phyloP scores from a whole-genome alignment of 208 protist species.

The Wallacemonas rigidus region DNA sequence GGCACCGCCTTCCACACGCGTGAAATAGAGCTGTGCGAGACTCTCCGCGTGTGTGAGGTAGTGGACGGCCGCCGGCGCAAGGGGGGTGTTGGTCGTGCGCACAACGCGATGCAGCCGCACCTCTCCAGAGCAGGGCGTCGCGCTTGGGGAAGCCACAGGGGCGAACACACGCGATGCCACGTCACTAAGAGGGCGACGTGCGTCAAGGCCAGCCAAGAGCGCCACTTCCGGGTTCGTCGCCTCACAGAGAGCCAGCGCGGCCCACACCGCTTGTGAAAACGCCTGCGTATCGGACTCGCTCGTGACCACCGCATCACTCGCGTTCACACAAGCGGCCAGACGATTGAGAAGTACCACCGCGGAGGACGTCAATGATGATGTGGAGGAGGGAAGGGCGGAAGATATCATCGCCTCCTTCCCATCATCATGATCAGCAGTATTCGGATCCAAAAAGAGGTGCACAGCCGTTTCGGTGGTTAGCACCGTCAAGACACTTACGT shows the following conservation, averaged over 20 bases:
- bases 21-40: constrained; percentile 33
- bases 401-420: not conserved
- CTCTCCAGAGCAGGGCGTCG: not conserved
- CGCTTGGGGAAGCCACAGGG: not conserved
- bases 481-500: constrained; percentile 48
- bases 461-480: constrained; percentile 26
- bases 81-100: constrained; percentile 22
- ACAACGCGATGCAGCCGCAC: constrained; percentile 3
- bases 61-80: constrained; percentile 39
- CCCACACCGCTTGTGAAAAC: constrained; percentile 27
- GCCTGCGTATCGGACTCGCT: constrained; percentile 21
- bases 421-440: not conserved
- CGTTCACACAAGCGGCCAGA: constrained; percentile 33
- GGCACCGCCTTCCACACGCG: constrained; percentile 14
- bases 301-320: constrained; percentile 50
- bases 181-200: constrained; percentile 5
- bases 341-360: constrained; percentile 9
- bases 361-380: too few relatives aligned
- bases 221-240: constrained; percentile 31
- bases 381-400: too few relatives aligned
- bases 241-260: constrained; percentile 32
- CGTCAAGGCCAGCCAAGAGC: constrained; percentile 28
- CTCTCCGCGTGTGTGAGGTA: constrained; percentile 35
- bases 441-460: constrained; percentile 17
- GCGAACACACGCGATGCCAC: constrained; percentile 1